Conservation (phyloP, 139 green algal genomes). For the Tetradesmus obliquus region DNA sequence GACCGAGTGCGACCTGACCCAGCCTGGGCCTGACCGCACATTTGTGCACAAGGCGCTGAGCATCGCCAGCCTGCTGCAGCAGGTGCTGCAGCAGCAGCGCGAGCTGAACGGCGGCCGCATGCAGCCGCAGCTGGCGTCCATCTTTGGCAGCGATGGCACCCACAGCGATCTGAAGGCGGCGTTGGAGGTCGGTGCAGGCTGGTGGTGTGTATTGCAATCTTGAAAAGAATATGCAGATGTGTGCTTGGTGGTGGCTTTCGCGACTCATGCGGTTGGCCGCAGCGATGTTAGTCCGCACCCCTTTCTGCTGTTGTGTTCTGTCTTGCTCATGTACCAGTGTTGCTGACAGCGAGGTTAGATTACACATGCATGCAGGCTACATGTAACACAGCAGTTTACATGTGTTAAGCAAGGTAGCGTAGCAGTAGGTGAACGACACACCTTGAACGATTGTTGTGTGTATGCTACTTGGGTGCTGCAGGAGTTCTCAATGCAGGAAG, state of each 20-base stretch:
- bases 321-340: background rate
- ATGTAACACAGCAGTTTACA: too few species aligned
- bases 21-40: constrained; percentile 25
- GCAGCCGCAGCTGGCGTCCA: background rate
- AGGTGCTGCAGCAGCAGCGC: background rate
- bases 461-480: background rate
- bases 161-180: background rate
- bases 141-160: background rate
- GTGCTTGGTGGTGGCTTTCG: too few species aligned
- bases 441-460: too few species aligned
- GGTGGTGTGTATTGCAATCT: background rate
- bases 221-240: too few species aligned
- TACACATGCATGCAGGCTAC: too few species aligned
- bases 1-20: background rate
- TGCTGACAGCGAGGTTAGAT: too few species aligned
- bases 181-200: background rate
- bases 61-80: background rate
- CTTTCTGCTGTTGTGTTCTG: background rate
- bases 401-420: too few species aligned
- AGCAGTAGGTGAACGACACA: too few species aligned
- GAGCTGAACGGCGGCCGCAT: background rate
- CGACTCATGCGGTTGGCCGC: too few species aligned
- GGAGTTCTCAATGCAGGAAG: constrained; percentile 8
- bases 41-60: background rate
- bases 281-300: too few species aligned